These are phyloP conservation scores for Lodderomyces pseudojiufengensis DNA, from an alignment of 1,139 yeast species.

Conservation along the genomic window DNA sequence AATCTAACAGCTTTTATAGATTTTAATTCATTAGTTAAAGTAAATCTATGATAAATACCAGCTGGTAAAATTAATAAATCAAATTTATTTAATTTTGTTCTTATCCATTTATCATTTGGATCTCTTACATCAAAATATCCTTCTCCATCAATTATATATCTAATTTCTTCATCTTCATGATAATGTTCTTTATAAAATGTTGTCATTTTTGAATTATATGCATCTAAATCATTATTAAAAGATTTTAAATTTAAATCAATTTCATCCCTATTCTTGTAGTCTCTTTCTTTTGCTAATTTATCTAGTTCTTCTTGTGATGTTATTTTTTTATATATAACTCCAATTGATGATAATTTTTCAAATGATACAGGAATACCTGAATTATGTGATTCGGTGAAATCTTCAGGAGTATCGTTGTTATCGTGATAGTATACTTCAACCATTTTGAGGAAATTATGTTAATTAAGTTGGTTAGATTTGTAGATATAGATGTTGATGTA, in stretches of 20 bases:
- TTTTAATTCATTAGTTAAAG: conserved; percentile 56
- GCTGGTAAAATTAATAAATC: conserved; percentile 82
- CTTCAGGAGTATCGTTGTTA: conserved; percentile 50
- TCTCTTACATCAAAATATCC: conserved; percentile 90
- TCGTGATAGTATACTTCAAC: conserved; percentile 72
- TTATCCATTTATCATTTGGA: conserved; percentile 69
- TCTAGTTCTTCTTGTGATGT: conserved; percentile 57
- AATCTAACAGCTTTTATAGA: conserved; percentile 75
- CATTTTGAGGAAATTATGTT: no score
- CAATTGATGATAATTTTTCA: conserved; percentile 53
- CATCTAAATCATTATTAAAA: conserved; percentile 59
- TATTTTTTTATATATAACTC: conserved; percentile 65
- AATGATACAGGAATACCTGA: conserved; percentile 56
- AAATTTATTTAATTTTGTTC: conserved; percentile 58
- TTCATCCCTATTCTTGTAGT: conserved; percentile 77
- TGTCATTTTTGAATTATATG: conserved; percentile 61
- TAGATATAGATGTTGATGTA: no score
- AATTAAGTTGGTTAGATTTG: no score
- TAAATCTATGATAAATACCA: conserved; percentile 90
- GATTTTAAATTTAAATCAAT: conserved; percentile 59
- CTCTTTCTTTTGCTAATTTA: conserved; percentile 60
- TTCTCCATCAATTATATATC: conserved; percentile 84
- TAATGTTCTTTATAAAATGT: conserved; percentile 81
- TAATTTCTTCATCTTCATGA: conserved; percentile 96
- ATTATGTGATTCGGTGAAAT: conserved; percentile 71